Evolutionary conservation across 2,329 filamentous ascomycete species (phyloP).

Genomic region (Arthrobotrys sinensis): DNA sequence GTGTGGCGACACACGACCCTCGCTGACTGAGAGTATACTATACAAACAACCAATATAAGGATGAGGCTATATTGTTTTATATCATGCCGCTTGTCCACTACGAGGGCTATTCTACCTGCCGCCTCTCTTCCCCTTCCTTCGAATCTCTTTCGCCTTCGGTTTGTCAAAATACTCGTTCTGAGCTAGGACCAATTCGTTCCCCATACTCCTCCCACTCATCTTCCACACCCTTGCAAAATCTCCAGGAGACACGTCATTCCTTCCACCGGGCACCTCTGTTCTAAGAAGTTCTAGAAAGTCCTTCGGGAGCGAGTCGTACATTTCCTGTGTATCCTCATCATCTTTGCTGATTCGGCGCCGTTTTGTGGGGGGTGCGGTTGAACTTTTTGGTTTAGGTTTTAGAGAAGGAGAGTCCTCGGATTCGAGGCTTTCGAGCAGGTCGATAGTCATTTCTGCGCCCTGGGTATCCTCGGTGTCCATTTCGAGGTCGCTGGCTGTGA

Average conservation of each 20-base stretch:
- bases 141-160: not conserved
- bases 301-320: slow-evolving; percentile 30
- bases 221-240: slow-evolving; percentile 57
- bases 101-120: not conserved
- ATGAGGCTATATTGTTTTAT: too few species aligned
- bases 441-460: slow-evolving; percentile 33
- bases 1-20: too few species aligned
- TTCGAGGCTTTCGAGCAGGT: slow-evolving; percentile 38
- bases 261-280: slow-evolving; percentile 33
- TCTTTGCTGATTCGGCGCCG: slow-evolving; percentile 29
- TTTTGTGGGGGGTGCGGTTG: slow-evolving; percentile 30
- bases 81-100: not conserved
- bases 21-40: too few species aligned
- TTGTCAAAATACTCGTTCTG: slow-evolving; percentile 55
- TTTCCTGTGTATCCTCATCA: not conserved
- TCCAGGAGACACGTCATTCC: slow-evolving; percentile 43
- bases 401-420: not conserved
- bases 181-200: slow-evolving; percentile 51
- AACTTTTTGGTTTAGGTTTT: not conserved
- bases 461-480: slow-evolving; percentile 26
- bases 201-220: slow-evolving; percentile 46
- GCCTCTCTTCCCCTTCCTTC: slow-evolving; percentile 9
- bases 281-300: slow-evolving; percentile 45
- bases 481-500: slow-evolving; percentile 44
- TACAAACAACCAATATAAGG: too few species aligned